Conservation (phyloP, 208 protist genomes). For the Leishmania major region DNA sequence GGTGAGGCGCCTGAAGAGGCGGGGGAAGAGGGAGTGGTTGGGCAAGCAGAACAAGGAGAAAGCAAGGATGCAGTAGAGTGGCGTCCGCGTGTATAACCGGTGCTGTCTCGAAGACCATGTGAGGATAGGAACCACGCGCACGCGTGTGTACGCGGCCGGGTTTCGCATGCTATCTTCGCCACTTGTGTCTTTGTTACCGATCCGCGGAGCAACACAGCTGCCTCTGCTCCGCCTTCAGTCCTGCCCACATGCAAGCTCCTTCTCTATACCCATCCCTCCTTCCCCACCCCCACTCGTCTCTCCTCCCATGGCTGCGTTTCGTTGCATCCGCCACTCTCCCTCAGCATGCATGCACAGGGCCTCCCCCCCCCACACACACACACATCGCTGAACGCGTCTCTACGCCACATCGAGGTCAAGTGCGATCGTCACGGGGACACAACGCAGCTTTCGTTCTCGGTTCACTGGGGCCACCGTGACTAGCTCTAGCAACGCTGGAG, state of each 20-base stretch:
- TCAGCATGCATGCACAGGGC: background rate
- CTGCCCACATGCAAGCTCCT: background rate
- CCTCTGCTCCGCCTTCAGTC: background rate
- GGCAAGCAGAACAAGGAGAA: background rate
- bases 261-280: background rate
- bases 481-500: slow-evolving; percentile 25
- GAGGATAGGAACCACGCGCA: background rate
- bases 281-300: background rate
- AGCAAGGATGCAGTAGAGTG: background rate
- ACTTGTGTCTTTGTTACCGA: background rate
- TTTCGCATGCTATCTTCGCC: background rate
- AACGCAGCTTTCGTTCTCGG: slow-evolving; percentile 19
- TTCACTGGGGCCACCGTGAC: slow-evolving; percentile 21
- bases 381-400: background rate
- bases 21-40: background rate
- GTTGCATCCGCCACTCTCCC: background rate
- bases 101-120: background rate
- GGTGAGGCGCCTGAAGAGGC: background rate
- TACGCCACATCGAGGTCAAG: slow-evolving; percentile 26
- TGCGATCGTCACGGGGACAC: slow-evolving; percentile 24
- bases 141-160: background rate
- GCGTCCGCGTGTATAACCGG: background rate
- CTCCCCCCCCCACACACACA: no score
- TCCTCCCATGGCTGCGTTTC: background rate
- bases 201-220: background rate